phyloP scores from a whole-genome alignment of 331 rosid genomes.

The Ulmus americana region DNA sequence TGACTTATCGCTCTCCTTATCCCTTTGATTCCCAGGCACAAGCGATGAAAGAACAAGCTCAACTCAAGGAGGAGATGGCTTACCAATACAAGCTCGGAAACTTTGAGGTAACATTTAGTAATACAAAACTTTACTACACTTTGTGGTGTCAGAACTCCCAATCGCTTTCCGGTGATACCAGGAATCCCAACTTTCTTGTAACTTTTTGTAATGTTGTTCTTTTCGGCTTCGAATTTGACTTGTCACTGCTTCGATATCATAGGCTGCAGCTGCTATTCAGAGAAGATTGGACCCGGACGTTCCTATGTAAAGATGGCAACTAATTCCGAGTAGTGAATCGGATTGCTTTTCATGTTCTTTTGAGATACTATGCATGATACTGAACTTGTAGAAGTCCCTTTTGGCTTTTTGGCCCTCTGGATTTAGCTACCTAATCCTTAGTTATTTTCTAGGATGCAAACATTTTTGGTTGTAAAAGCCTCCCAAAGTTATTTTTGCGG shows the following conservation, averaged over 20 bases:
- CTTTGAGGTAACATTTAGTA: constrained; percentile 50
- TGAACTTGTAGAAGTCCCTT: neutral
- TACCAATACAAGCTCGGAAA: constrained; percentile 93
- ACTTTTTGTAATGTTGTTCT: no score
- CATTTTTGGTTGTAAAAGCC: neutral
- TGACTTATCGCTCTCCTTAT: neutral
- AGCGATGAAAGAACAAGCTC: constrained; percentile 99
- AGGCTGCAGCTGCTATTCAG: constrained; percentile 99
- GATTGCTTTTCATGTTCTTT: neutral
- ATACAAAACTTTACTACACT: constrained; percentile 6
- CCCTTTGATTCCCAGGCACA: constrained; percentile 58
- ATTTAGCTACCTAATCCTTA: neutral
- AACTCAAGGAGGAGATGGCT: constrained; percentile 97
- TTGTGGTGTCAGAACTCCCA: constrained; percentile 1
- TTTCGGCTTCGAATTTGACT: constrained; percentile 8
- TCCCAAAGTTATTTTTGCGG: constrained; percentile 7
- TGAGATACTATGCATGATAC: neutral
- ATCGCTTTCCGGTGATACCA: neutral
- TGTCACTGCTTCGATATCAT: constrained; percentile 15
- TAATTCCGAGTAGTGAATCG: neutral
- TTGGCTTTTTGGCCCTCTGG: neutral
- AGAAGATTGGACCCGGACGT: constrained; percentile 94
- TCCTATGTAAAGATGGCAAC: constrained; percentile 35
- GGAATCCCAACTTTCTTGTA: no score
- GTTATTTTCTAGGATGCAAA: neutral